These are phyloP conservation scores for Monosporozyma aerobia DNA, from an alignment of 805 yeast species.

Conservation along the genomic window DNA sequence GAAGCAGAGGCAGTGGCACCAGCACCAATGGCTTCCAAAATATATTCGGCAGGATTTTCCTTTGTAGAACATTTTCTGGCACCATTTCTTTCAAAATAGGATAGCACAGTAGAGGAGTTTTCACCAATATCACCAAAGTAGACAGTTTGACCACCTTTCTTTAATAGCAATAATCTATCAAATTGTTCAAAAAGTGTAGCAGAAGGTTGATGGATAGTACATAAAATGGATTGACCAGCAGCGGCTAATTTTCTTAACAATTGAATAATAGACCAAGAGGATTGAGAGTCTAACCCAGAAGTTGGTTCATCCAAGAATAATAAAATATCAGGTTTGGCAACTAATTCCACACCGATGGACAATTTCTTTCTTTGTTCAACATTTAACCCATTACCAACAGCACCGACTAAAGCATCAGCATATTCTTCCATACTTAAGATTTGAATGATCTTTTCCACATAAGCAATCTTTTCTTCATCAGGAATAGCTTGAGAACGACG, in stretches of 20 bases:
- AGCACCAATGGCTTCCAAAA: constrained; percentile 61
- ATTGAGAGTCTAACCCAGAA: constrained; percentile 52
- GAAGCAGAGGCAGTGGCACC: constrained; percentile 54
- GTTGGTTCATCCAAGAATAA: constrained; percentile 58
- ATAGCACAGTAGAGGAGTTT: constrained; percentile 42
- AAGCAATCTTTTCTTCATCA: constrained; percentile 44
- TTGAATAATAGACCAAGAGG: constrained; percentile 52
- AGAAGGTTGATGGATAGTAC: constrained; percentile 65
- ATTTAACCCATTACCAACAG: constrained; percentile 52
- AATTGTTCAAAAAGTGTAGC: constrained; percentile 53
- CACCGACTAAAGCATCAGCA: constrained; percentile 65
- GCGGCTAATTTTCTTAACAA: constrained; percentile 48
- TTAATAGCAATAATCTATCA: constrained; percentile 50
- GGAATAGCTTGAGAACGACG: constrained; percentile 47
- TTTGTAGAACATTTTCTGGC: constrained; percentile 46
- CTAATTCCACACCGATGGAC: constrained; percentile 56
- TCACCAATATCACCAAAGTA: constrained; percentile 60
- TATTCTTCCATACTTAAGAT: constrained; percentile 53
- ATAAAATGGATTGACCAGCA: constrained; percentile 59
- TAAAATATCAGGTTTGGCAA: constrained; percentile 49
- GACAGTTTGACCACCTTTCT: constrained; percentile 63
- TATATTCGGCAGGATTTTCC: constrained; percentile 66
- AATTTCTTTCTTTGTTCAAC: constrained; percentile 53
- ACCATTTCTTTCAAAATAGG: constrained; percentile 58
- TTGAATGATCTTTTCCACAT: constrained; percentile 55